phyloP scores from a whole-genome alignment of 441 rosid genomes.

The Populus hybrid region DNA sequence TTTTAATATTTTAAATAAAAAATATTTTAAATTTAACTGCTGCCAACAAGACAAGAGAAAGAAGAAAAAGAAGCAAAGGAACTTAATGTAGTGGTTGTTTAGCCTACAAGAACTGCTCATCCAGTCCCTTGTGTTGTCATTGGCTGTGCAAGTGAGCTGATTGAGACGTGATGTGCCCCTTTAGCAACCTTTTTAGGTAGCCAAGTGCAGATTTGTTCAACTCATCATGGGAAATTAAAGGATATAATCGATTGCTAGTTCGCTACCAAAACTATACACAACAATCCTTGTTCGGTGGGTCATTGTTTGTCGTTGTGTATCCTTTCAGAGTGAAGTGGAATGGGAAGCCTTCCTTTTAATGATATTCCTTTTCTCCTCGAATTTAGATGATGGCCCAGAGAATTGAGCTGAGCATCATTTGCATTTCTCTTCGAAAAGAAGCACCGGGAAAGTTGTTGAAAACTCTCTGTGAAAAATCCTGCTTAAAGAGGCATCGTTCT shows the following conservation, averaged over 20 bases:
- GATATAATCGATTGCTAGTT: not conserved
- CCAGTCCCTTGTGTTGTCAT: too few relatives aligned
- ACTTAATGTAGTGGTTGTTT: not conserved
- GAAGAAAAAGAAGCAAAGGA: not conserved
- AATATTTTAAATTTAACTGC: too few relatives aligned
- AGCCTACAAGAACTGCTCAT: not conserved
- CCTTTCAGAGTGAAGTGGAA: not conserved
- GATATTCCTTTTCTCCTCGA: slow-evolving; percentile 9
- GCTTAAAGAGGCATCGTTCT: not conserved
- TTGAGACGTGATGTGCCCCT: not conserved
- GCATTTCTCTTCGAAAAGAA: not conserved
- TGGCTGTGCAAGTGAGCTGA: not conserved
- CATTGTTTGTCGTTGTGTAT: not conserved
- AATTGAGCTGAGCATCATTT: not conserved
- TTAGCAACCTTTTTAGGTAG: not conserved
- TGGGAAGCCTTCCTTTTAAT: not conserved
- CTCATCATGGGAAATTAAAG: not conserved
- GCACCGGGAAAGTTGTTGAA: not conserved
- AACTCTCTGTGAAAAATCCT: not conserved
- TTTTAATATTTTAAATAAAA: too few relatives aligned
- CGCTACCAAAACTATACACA: not conserved
- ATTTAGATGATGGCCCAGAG: not conserved
- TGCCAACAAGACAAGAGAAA: too few relatives aligned
- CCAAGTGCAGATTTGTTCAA: not conserved
- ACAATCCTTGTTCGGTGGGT: not conserved